Percentiles rank a stretch among this genome's conserved stretches.
Evolutionary conservation across 129 eudicot species (phyloP).

Genomic region (Chrysanthemum lavandulifolium): DNA sequence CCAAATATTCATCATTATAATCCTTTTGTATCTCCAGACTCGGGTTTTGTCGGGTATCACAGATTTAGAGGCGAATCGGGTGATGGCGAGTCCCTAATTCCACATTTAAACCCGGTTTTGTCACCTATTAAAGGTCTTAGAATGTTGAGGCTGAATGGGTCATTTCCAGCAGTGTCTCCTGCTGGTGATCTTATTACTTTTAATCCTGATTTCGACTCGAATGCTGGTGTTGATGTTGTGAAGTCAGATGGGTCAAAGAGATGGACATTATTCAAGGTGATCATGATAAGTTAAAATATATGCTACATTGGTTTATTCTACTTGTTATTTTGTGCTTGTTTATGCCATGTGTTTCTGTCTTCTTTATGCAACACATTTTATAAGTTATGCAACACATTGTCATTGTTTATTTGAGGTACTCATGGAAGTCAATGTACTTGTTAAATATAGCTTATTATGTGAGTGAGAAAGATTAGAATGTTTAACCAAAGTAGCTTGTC

Average conservation of each 20-base stretch:
- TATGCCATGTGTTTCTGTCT: too few relatives aligned
- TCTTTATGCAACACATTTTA: too few relatives aligned
- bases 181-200: constrained; percentile 56
- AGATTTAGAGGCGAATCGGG: constrained; percentile 65
- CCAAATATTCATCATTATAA: constrained; percentile 73
- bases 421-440: too few relatives aligned
- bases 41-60: constrained; percentile 61
- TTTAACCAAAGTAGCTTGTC: too few relatives aligned
- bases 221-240: constrained; percentile 55
- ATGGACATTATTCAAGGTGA: constrained; percentile 50
- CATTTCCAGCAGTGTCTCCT: constrained; percentile 71
- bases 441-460: too few relatives aligned
- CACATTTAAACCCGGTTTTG: constrained; percentile 43
- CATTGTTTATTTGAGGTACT: too few relatives aligned
- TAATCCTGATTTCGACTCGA: constrained; percentile 49
- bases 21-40: constrained; percentile 66
- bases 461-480: too few relatives aligned
- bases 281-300: too few relatives aligned
- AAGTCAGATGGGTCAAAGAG: constrained; percentile 77
- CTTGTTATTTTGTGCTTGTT: too few relatives aligned
- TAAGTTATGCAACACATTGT: too few relatives aligned
- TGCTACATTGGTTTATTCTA: too few relatives aligned
- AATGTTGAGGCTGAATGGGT: constrained; percentile 63
- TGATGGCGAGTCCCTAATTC: constrained; percentile 39
- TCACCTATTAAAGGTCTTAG: constrained; percentile 49